Percentiles rank a stretch among this genome's conserved stretches.
These are phyloP conservation scores for Phaeomoniella chlamydospora DNA, from an alignment of 2,329 filamentous ascomycete species.

Conservation along the genomic window DNA sequence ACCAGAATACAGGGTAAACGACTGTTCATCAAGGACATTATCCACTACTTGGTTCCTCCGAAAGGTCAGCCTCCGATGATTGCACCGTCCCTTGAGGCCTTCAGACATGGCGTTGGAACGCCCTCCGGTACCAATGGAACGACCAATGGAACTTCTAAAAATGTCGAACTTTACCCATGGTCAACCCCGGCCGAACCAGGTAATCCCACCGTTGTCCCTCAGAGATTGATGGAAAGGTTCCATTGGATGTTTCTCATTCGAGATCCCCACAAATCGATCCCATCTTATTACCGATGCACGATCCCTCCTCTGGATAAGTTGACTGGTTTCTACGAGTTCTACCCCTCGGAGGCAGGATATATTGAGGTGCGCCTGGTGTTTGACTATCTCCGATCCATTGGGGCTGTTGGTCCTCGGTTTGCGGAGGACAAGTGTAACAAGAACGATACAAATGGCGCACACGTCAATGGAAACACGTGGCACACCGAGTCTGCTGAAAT, in stretches of 20 bases:
- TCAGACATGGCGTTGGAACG: slow-evolving; percentile 47
- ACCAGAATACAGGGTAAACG: slow-evolving; percentile 59
- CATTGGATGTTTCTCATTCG: slow-evolving; percentile 96
- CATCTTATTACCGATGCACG: slow-evolving; percentile 89
- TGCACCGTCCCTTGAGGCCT: slow-evolving; percentile 57
- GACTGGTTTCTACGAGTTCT: slow-evolving; percentile 78
- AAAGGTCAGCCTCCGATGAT: slow-evolving; percentile 52
- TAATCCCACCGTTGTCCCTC: slow-evolving; percentile 78
- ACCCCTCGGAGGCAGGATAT: slow-evolving; percentile 81
- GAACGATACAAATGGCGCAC: slow-evolving; percentile 15
- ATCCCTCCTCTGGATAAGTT: slow-evolving; percentile 69
- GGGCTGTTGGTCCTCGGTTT: slow-evolving; percentile 55
- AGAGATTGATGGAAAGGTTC: slow-evolving; percentile 59
- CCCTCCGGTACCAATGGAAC: slow-evolving; percentile 13
- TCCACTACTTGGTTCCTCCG: slow-evolving; percentile 76
- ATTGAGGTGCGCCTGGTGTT: slow-evolving; percentile 75
- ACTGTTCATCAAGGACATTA: slow-evolving; percentile 96
- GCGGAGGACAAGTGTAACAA: slow-evolving; percentile 25
- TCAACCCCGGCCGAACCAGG: slow-evolving; percentile 43
- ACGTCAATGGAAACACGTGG: slow-evolving; percentile 9
- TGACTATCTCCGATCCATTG: slow-evolving; percentile 60
- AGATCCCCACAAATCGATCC: slow-evolving; percentile 80
- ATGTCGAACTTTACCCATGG: slow-evolving; percentile 41
- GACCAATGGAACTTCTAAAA: slow-evolving; percentile 17
- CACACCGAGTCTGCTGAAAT: slow-evolving; percentile 39